These are phyloP conservation scores for Knoxia roxburghii DNA, from an alignment of 257 asterid genomes.

Conservation along the genomic window DNA sequence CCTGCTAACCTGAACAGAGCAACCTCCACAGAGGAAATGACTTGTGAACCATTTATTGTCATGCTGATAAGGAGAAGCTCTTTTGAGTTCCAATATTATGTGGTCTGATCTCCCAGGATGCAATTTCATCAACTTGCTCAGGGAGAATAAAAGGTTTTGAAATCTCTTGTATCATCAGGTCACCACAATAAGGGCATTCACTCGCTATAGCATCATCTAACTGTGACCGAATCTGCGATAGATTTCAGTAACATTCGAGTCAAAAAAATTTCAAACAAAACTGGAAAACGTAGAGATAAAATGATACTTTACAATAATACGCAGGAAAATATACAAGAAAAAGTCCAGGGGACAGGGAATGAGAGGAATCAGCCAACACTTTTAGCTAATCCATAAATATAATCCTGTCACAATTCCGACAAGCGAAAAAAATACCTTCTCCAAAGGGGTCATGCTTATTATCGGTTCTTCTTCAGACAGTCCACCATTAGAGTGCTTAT, in stretches of 20 bases:
- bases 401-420: background rate
- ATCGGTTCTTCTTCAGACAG: conserved; percentile 67
- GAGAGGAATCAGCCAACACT: background rate
- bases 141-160: conserved; percentile 69
- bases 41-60: conserved; percentile 1
- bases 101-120: conserved; percentile 75
- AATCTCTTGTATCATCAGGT: conserved; percentile 82
- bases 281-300: no score
- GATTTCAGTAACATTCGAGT: conserved; percentile 4
- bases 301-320: no score
- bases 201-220: conserved; percentile 87
- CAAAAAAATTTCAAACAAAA: background rate
- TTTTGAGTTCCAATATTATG: conserved; percentile 58
- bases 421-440: conserved; percentile 49
- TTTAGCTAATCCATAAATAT: background rate
- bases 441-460: conserved; percentile 59
- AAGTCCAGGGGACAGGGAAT: background rate
- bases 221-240: conserved; percentile 78
- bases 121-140: conserved; percentile 51
- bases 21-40: background rate
- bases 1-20: background rate
- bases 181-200: conserved; percentile 94
- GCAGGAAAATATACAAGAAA: no score
- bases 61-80: conserved; percentile 55
- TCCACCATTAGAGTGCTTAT: conserved; percentile 59